phyloP scores from a whole-genome alignment of 345 rosid species.

The Limnanthes douglasii region DNA sequence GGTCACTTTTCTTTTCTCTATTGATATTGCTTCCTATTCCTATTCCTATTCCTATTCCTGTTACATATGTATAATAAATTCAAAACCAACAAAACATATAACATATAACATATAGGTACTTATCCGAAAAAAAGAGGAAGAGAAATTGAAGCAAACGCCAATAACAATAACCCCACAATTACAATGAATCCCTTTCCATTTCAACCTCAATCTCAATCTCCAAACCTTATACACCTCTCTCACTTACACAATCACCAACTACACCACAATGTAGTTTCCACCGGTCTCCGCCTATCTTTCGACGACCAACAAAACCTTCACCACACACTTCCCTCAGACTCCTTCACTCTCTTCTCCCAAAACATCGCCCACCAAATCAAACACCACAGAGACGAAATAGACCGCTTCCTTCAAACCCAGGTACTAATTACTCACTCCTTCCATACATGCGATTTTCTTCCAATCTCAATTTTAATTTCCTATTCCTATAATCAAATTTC shows the following conservation, averaged over 20 bases:
- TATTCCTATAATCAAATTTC: background rate
- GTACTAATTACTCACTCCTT: too few species aligned
- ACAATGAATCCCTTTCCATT: conserved; percentile 20
- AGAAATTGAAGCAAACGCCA: conserved; percentile 22
- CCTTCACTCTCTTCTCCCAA: conserved; percentile 16
- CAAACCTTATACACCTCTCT: too few species aligned
- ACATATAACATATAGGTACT: conserved; percentile 3
- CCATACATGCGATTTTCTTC: too few species aligned
- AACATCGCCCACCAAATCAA: conserved; percentile 49
- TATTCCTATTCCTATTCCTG: conserved; percentile 10
- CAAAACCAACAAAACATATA: too few species aligned
- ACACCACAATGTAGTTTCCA: conserved; percentile 47
- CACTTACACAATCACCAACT: conserved; percentile 6
- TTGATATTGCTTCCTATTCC: conserved; percentile 3
- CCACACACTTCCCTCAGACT: conserved; percentile 2
- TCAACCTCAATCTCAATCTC: conserved; percentile 33
- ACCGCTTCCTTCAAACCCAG: conserved; percentile 67
- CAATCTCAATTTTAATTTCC: background rate
- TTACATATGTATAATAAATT: conserved; percentile 9
- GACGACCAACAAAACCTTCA: conserved; percentile 28
- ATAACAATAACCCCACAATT: conserved; percentile 11
- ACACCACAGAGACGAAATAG: conserved; percentile 60
- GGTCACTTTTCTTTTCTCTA: conserved; percentile 2
- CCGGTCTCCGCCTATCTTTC: conserved; percentile 53
- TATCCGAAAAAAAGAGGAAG: conserved; percentile 55